Conservation (phyloP, 306 rosid species). For the Sindora glabra region DNA sequence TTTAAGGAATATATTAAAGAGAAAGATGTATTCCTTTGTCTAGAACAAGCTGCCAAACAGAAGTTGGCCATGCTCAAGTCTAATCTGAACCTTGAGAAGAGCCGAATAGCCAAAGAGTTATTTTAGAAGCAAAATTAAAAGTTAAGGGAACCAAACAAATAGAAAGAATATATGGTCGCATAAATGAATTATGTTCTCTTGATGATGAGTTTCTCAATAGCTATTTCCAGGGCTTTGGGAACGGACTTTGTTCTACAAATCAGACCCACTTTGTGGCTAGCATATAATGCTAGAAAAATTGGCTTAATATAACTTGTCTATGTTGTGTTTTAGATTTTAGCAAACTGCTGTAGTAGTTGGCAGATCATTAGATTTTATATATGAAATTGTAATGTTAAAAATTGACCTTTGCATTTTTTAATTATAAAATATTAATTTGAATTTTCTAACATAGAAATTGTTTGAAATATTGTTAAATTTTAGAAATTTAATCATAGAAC, state of each 20-base stretch:
- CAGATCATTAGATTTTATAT: no score
- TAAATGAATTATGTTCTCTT: conserved; percentile 97
- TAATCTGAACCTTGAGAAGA: conserved; percentile 76
- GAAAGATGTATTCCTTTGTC: conserved; percentile 71
- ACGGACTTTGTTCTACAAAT: not conserved
- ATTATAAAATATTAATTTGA: no score
- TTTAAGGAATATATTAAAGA: conserved; percentile 60
- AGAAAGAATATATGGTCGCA: conserved; percentile 88
- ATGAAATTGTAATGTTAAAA: no score
- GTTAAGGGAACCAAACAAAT: conserved; percentile 71
- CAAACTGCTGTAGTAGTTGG: no score
- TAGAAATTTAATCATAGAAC: no score
- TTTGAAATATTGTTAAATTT: no score
- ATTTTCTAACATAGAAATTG: no score
- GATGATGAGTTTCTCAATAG: conserved; percentile 46
- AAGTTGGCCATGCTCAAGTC: conserved; percentile 88
- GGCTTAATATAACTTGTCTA: not conserved
- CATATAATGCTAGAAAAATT: no score
- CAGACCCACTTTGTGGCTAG: not conserved
- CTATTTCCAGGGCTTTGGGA: not conserved
- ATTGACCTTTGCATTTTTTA: no score
- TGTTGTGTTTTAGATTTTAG: no score
- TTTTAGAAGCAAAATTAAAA: conserved; percentile 64
- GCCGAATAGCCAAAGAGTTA: conserved; percentile 89
- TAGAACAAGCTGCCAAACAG: conserved; percentile 92